A percentile compares a stretch with the other conserved stretches of the same genome.
Evolutionary conservation across 1,139 yeast genomes (phyloP).

Genomic region (Yamadazyma triangularis): DNA sequence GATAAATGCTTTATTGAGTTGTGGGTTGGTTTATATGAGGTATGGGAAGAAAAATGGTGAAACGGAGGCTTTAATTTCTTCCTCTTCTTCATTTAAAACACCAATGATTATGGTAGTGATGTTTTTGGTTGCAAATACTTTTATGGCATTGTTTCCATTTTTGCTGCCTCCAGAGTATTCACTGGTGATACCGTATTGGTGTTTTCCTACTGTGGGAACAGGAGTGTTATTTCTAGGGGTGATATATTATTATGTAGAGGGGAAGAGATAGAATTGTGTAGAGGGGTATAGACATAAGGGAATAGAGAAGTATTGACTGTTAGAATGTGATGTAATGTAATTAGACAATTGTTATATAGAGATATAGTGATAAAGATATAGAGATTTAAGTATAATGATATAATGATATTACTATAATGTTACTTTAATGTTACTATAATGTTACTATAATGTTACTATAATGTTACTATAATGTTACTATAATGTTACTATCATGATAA

Average conservation of each 20-base stretch:
- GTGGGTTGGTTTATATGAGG: conserved; percentile 38
- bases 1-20: conserved; percentile 40
- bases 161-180: conserved; percentile 44
- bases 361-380: too few species aligned
- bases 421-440: too few species aligned
- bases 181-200: conserved; percentile 48
- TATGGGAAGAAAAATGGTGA: conserved; percentile 8
- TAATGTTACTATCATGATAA: too few species aligned
- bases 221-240: conserved; percentile 45
- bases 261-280: not conserved
- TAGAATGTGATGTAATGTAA: too few species aligned
- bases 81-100: conserved; percentile 15
- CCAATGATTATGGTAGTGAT: conserved; percentile 29
- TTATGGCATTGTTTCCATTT: conserved; percentile 54
- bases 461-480: too few species aligned
- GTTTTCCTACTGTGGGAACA: conserved; percentile 53
- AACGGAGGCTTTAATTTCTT: conserved; percentile 17
- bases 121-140: conserved; percentile 47
- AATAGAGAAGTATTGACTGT: too few species aligned
- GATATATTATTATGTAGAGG: conserved; percentile 20
- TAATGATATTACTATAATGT: too few species aligned
- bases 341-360: too few species aligned
- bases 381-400: too few species aligned
- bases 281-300: too few species aligned
- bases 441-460: too few species aligned